phyloP scores from a whole-genome alignment of 2,329 filamentous ascomycete genomes.

The Zymoseptoria ardabiliae region DNA sequence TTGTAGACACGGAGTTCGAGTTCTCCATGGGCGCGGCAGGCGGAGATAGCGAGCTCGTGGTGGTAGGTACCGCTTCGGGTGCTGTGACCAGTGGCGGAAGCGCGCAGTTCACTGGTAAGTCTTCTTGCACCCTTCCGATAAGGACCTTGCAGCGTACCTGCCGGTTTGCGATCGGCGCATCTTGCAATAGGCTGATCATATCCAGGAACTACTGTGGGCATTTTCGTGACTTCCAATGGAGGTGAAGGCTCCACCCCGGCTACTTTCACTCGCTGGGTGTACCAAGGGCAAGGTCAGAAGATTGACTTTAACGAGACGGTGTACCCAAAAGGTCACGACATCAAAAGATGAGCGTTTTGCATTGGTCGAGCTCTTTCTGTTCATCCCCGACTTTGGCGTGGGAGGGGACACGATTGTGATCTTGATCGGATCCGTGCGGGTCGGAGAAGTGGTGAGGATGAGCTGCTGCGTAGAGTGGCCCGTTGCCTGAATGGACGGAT shows the following conservation, averaged over 20 bases:
- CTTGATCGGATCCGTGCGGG: too few relatives aligned
- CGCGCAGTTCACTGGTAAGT: not conserved
- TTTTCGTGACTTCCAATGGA: constrained; percentile 8
- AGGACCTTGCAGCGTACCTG: not conserved
- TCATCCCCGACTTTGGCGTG: too few relatives aligned
- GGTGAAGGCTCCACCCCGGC: constrained; percentile 30
- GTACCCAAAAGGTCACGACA: too few relatives aligned
- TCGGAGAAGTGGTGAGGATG: too few relatives aligned
- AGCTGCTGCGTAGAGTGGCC: too few relatives aligned
- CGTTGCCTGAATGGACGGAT: too few relatives aligned
- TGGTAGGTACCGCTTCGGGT: not conserved
- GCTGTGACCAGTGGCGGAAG: not conserved
- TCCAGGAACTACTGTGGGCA: not conserved
- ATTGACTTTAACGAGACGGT: not conserved
- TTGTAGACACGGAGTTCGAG: not conserved
- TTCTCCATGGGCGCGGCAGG: not conserved
- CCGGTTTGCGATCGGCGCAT: not conserved
- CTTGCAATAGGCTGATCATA: not conserved
- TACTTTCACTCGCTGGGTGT: constrained; percentile 45
- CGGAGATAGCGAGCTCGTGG: not conserved
- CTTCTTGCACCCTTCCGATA: not conserved
- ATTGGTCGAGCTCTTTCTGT: too few relatives aligned
- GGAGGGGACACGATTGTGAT: too few relatives aligned
- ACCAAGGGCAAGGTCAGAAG: constrained; percentile 33
- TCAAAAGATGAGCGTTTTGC: too few relatives aligned